A percentile compares a stretch with the other conserved stretches of the same genome.
These are phyloP conservation scores for Discostella stelligera DNA, from an alignment of 352 stramenopile species.

Conservation along the genomic window DNA sequence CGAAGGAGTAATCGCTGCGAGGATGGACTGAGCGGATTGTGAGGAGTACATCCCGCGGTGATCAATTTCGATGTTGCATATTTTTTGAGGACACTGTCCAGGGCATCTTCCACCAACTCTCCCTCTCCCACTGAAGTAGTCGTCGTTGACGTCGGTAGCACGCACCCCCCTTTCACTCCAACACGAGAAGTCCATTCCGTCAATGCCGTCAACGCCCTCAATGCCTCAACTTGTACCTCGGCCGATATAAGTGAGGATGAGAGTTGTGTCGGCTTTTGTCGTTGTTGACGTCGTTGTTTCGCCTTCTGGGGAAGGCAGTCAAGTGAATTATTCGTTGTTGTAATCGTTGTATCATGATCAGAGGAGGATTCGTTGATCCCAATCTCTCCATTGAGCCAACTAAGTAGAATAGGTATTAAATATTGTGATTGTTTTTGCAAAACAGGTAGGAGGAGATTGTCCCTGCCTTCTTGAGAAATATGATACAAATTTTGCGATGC, in stretches of 20 bases:
- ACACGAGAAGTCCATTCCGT: constrained; percentile 41
- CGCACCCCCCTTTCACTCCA: background rate
- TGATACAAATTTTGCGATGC: constrained; percentile 18
- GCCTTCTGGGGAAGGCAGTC: constrained; percentile 12
- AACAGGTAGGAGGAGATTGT: constrained; percentile 15
- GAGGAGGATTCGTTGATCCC: constrained; percentile 10
- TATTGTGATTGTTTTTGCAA: constrained; percentile 49
- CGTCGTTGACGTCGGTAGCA: background rate
- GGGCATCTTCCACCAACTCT: too few relatives aligned
- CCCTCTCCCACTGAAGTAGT: background rate
- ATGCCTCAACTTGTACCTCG: constrained; percentile 82
- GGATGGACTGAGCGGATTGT: constrained; percentile 43
- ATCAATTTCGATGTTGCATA: background rate
- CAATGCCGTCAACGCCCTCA: constrained; percentile 87
- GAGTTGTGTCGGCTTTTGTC: constrained; percentile 4
- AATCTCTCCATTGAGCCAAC: constrained; percentile 36
- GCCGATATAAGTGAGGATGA: constrained; percentile 3
- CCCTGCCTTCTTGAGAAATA: too few relatives aligned
- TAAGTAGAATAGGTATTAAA: constrained; percentile 43
- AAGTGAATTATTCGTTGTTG: background rate
- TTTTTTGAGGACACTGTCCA: background rate
- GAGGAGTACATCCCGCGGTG: constrained; percentile 22
- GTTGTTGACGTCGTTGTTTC: constrained; percentile 23
- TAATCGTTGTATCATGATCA: background rate
- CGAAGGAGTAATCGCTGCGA: constrained; percentile 72